A percentile compares a stretch with the other conserved stretches of the same genome.
These are phyloP conservation scores for Ophiostoma sp. DNA, from an alignment of 2,329 filamentous ascomycete genomes.

Conservation along the genomic window DNA sequence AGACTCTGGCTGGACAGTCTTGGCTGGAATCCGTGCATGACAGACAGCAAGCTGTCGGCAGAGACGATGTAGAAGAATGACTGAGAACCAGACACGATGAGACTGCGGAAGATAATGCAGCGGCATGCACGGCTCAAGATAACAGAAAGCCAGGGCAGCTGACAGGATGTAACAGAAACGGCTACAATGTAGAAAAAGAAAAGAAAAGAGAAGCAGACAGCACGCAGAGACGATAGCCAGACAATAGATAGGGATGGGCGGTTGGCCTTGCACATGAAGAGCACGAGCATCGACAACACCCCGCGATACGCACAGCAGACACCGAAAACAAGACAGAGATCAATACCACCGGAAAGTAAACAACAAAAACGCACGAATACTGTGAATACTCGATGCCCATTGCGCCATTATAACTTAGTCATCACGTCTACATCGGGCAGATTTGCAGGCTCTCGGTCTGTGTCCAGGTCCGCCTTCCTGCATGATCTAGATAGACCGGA, in stretches of 20 bases:
- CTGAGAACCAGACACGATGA: neutral
- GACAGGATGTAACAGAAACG: neutral
- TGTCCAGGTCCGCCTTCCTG: neutral
- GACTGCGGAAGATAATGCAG: too few relatives aligned
- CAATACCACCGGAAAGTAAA: too few relatives aligned
- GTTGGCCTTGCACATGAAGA: neutral
- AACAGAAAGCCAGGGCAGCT: neutral
- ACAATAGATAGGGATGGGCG: neutral
- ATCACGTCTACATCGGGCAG: neutral
- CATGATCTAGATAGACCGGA: neutral
- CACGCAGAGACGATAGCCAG: neutral
- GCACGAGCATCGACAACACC: too few relatives aligned
- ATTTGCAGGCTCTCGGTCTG: neutral
- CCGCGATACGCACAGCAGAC: too few relatives aligned
- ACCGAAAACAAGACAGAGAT: too few relatives aligned
- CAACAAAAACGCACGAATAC: too few relatives aligned
- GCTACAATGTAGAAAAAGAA: neutral
- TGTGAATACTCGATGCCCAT: neutral
- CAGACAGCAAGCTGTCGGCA: conserved; percentile 6
- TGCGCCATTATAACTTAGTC: neutral
- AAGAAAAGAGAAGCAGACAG: neutral
- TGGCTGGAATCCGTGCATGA: conserved; percentile 1
- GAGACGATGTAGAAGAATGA: neutral
- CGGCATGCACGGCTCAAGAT: neutral
- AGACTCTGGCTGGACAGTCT: neutral